Base-by-base conservation (phyloP, 176 grass and related monocot species). In the sorghum (Sorghum bicolor) region DNA sequence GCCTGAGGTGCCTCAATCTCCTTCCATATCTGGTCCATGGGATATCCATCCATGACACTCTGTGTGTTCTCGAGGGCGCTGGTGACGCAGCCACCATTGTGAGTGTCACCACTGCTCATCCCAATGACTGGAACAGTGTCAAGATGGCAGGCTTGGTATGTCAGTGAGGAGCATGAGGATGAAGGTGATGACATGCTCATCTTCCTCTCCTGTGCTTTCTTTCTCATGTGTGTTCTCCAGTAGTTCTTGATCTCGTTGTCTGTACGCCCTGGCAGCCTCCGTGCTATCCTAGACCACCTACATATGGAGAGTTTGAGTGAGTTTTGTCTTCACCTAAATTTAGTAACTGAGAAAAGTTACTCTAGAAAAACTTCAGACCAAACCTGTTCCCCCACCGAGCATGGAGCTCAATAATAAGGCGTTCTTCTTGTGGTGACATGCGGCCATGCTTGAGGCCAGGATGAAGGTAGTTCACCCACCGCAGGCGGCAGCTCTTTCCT, bases 161-260 rank as follows among this genome's bases (percentile, higher is more conserved):
- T 91, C 39, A 93, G 40, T 16, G 89, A 93, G 4, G 91, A 93
- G 0, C 91, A 86, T 33, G 91, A 89, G 8, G 83, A 89, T 1
- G 94, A 97, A 74, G 89, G 82, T 44, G 91, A 88, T 44, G 91
- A 84, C 43, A 79, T 45, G 61, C 71, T 80, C 7, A 45, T 70
- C 84, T 89, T 97, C 36, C 73, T 80, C 78, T 93, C 94, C 62
- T 97, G 94, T 28, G 94, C 94, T 87, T 91, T 94, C 84, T 97
- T 97, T 31, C 94, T 97, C 94, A 97, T 93, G 77, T 94, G 94
- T 43, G 94, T 97, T 72, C 94, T 91, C 94, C 94, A 97, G 81
- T 93, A 97, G 74, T 97, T 97, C 81, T 97, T 97, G 78, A 97
- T 93, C 87, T 97, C 94, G 24, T 97, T 97, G 72, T 97, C 94